phyloP scores from a whole-genome alignment of 768 basidiomycete genomes.

The Gelatoporia subvermispora region DNA sequence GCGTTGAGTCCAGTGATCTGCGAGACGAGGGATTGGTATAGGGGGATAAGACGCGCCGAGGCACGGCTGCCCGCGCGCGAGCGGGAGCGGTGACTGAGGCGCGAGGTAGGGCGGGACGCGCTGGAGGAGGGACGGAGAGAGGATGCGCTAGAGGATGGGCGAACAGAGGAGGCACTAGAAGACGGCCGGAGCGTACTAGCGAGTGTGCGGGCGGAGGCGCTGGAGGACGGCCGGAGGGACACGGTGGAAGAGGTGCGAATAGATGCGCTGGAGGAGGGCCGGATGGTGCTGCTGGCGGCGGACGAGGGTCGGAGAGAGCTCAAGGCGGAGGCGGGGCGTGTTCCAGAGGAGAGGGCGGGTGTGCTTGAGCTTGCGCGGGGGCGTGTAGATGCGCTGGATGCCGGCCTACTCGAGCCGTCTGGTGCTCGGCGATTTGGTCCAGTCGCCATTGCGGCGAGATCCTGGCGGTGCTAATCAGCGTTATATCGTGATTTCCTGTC shows the following conservation, averaged over 20 bases:
- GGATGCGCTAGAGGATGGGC: conserved; percentile 46
- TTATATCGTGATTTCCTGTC: too few species aligned
- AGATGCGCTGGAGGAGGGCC: conserved; percentile 10
- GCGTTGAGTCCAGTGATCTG: conserved; percentile 49
- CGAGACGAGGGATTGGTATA: conserved; percentile 49
- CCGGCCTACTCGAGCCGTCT: neutral
- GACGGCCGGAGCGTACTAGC: conserved; percentile 36
- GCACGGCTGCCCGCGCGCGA: conserved; percentile 44
- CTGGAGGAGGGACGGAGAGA: conserved; percentile 39
- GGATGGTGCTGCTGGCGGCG: neutral
- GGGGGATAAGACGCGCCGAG: conserved; percentile 45
- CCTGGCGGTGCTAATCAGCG: too few species aligned
- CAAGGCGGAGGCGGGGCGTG: conserved; percentile 9
- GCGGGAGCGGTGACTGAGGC: conserved; percentile 21
- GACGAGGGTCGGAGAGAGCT: conserved; percentile 7
- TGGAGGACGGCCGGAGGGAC: conserved; percentile 25
- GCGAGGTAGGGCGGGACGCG: conserved; percentile 26
- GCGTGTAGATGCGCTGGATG: conserved; percentile 5
- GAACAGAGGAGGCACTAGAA: conserved; percentile 29
- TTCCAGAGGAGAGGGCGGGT: conserved; percentile 2
- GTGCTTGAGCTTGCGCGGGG: too few species aligned
- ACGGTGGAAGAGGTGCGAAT: conserved; percentile 33
- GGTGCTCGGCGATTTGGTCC: too few species aligned
- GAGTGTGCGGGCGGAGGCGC: conserved; percentile 33
- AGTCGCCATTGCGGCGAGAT: too few species aligned